Conservation (phyloP, 805 yeast species). For the Saccharomycopsis guyanensis region DNA sequence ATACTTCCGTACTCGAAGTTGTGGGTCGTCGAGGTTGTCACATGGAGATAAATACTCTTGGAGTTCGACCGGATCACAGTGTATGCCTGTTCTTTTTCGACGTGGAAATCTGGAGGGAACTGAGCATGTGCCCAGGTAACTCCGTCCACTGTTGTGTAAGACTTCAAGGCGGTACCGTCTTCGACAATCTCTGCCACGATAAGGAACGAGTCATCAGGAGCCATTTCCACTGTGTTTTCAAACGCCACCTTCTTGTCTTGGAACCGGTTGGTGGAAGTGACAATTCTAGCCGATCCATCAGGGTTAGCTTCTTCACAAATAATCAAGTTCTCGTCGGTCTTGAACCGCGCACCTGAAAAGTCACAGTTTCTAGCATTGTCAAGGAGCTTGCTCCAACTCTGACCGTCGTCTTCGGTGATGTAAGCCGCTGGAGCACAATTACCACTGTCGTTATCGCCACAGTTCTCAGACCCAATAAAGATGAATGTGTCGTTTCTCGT, state of each 20-base stretch:
- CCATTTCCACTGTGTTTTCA: constrained; percentile 62
- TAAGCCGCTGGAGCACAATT: constrained; percentile 54
- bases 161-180: constrained; percentile 44
- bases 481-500: constrained; percentile 50
- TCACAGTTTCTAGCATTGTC: constrained; percentile 55
- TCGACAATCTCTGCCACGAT: constrained; percentile 59
- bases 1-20: constrained; percentile 67
- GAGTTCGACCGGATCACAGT: constrained; percentile 71
- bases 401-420: constrained; percentile 63
- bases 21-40: constrained; percentile 49
- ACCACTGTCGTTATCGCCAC: constrained; percentile 37
- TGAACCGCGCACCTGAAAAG: constrained; percentile 50
- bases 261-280: constrained; percentile 5
- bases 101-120: constrained; percentile 59
- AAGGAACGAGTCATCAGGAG: constrained; percentile 60
- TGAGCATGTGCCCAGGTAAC: constrained; percentile 63
- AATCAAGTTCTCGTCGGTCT: constrained; percentile 36
- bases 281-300: constrained; percentile 16
- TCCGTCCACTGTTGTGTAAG: constrained; percentile 78
- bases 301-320: constrained; percentile 48
- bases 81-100: constrained; percentile 59
- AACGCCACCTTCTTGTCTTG: constrained; percentile 33
- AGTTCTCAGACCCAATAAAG: constrained; percentile 49
- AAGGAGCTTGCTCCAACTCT: constrained; percentile 45
- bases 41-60: constrained; percentile 72